These are phyloP conservation scores for Xerocomus spinulosus DNA, from an alignment of 768 basidiomycete species.

Conservation along the genomic window DNA sequence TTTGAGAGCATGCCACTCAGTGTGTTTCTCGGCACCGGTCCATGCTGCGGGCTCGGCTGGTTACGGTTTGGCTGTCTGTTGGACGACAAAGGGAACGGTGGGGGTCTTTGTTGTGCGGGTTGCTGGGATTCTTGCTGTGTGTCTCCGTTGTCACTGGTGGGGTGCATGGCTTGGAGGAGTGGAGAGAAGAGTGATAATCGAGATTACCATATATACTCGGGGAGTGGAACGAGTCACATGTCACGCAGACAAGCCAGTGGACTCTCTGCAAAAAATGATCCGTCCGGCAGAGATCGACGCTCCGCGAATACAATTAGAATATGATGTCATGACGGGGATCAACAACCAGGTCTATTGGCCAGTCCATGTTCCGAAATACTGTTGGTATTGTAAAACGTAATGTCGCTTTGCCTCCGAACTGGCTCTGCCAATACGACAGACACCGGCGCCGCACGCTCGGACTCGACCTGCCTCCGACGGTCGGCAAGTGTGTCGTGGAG, in stretches of 20 bases:
- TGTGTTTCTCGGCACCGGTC: slow-evolving; percentile 23
- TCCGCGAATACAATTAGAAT: background rate
- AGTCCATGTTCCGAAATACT: too few species aligned
- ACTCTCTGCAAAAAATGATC: background rate
- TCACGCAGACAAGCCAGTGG: too few species aligned
- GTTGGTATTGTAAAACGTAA: too few species aligned
- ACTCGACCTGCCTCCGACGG: background rate
- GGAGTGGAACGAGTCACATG: slow-evolving; percentile 14
- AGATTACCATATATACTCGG: slow-evolving; percentile 33
- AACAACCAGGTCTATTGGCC: too few species aligned
- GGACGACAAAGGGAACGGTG: background rate
- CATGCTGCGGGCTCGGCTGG: slow-evolving; percentile 5
- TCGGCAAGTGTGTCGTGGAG: too few species aligned
- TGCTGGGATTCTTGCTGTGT: background rate
- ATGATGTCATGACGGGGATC: background rate
- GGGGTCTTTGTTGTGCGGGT: background rate
- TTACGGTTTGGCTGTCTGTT: slow-evolving; percentile 16
- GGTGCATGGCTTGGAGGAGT: background rate
- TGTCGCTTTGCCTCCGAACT: too few species aligned
- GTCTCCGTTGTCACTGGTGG: too few species aligned
- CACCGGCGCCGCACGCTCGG: background rate
- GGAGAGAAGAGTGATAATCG: slow-evolving; percentile 29
- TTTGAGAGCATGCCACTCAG: slow-evolving; percentile 42
- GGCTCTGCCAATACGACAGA: too few species aligned
- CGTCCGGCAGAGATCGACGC: slow-evolving; percentile 5